Percentiles rank a stretch among this genome's conserved stretches.
phyloP scores from a whole-genome alignment of 140 eudicot genomes.

The Erigeron philadelphicus region DNA sequence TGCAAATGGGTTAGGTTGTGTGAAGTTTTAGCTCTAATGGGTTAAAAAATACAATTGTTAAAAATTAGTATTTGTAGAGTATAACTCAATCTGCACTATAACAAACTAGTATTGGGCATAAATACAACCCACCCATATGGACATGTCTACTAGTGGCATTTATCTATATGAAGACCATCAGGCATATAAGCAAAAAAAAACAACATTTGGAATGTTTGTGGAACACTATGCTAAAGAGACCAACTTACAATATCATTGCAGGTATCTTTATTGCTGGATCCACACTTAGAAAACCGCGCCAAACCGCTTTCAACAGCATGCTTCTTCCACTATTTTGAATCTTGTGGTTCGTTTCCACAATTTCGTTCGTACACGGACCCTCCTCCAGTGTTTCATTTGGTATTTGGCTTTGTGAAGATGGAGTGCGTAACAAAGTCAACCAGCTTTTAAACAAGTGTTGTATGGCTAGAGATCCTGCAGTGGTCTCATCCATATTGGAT shows the following conservation, averaged over 20 bases:
- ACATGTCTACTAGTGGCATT: too few species aligned
- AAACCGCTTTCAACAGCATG: slow-evolving; percentile 42
- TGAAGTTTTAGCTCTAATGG: too few species aligned
- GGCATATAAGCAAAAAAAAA: too few species aligned
- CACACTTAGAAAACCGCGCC: slow-evolving; percentile 50
- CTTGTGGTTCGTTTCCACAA: slow-evolving; percentile 30
- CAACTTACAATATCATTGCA: slow-evolving; percentile 71
- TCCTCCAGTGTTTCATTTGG: slow-evolving; percentile 36
- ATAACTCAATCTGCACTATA: too few species aligned
- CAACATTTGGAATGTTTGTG: not conserved
- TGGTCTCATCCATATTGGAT: slow-evolving; percentile 37
- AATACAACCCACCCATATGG: too few species aligned
- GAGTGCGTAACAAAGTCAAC: slow-evolving; percentile 65
- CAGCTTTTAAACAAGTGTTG: slow-evolving; percentile 61
- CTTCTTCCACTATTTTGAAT: slow-evolving; percentile 39
- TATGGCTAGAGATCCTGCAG: slow-evolving; percentile 56
- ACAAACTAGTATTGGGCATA: too few species aligned
- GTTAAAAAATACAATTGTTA: too few species aligned
- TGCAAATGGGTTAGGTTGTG: too few species aligned
- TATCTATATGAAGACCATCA: too few species aligned
- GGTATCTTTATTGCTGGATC: slow-evolving; percentile 80
- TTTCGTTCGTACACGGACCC: slow-evolving; percentile 30
- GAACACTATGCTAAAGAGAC: not conserved
- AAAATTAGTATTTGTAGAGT: too few species aligned
- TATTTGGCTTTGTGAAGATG: slow-evolving; percentile 36